Evolutionary conservation across 768 basidiomycete species (phyloP).

Genomic region (Mycena galopus): DNA sequence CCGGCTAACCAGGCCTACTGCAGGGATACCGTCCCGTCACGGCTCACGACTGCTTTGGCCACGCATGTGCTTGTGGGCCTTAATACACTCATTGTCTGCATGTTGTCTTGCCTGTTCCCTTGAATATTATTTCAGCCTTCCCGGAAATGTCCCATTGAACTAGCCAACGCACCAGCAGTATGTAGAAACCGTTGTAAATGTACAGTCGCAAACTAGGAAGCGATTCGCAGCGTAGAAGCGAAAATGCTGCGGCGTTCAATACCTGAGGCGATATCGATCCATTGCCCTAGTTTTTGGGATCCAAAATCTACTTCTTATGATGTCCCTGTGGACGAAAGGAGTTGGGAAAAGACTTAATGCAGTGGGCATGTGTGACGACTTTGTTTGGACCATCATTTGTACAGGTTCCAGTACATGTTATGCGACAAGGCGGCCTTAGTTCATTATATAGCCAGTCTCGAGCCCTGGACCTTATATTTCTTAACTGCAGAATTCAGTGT

Average conservation of each 20-base stretch:
- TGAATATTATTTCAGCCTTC: background rate
- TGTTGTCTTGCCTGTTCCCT: background rate
- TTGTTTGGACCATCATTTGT: too few species aligned
- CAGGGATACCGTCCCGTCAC: background rate
- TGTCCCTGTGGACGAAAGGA: background rate
- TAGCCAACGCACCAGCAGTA: background rate
- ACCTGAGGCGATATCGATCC: background rate
- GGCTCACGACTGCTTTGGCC: background rate
- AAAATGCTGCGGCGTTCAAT: background rate
- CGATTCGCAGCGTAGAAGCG: background rate
- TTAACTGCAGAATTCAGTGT: too few species aligned
- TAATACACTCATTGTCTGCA: background rate
- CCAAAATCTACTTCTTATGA: background rate
- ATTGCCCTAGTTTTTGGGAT: background rate
- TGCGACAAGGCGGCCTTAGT: too few species aligned
- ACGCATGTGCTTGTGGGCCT: background rate
- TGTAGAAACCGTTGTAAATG: background rate
- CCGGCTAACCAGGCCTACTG: background rate
- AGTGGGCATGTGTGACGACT: too few species aligned
- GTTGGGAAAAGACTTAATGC: background rate
- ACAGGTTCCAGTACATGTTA: too few species aligned
- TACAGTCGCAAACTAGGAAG: background rate
- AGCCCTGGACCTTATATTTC: too few species aligned
- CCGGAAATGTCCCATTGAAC: background rate
- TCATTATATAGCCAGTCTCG: too few species aligned